Evolutionary conservation across 371 early-diverging fungal genomes (phyloP).

Genomic region (Mortierella sp.): DNA sequence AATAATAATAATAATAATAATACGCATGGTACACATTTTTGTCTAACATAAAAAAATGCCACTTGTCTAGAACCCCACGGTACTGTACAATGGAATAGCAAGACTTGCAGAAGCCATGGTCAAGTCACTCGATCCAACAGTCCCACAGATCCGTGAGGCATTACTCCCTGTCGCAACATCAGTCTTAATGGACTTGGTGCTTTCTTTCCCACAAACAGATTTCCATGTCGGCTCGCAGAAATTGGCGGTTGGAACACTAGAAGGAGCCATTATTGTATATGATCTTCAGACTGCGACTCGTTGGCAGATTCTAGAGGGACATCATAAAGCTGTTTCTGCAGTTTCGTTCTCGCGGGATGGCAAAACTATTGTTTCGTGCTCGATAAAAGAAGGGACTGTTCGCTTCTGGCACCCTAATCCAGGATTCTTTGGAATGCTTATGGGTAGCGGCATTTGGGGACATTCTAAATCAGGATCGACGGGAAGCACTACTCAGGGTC

Average conservation of each 20-base stretch:
- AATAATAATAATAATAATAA: too few relatives aligned
- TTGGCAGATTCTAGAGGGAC: constrained; percentile 75
- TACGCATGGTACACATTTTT: neutral
- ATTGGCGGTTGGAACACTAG: constrained; percentile 82
- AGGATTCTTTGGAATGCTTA: constrained; percentile 81
- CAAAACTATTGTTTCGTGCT: constrained; percentile 81
- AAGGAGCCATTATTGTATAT: constrained; percentile 84
- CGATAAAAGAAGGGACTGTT: constrained; percentile 76
- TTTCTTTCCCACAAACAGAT: constrained; percentile 79
- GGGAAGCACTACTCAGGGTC: neutral
- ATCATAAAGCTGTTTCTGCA: constrained; percentile 73
- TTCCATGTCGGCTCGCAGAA: constrained; percentile 85
- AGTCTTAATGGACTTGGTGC: constrained; percentile 83
- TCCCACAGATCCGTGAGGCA: constrained; percentile 78
- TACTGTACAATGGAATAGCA: constrained; percentile 73
- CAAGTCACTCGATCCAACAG: constrained; percentile 87
- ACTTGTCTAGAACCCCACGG: constrained; percentile 67
- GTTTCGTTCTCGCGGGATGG: constrained; percentile 87
- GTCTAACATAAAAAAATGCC: neutral
- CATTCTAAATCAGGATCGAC: constrained; percentile 11
- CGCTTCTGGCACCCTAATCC: constrained; percentile 82
- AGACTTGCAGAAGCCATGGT: constrained; percentile 84
- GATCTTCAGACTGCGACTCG: constrained; percentile 89
- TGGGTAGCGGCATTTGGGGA: constrained; percentile 39
- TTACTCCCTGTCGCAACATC: constrained; percentile 78